Conservation (phyloP, 371 early-diverging fungal genomes). For the Capniomyces stellatus region DNA sequence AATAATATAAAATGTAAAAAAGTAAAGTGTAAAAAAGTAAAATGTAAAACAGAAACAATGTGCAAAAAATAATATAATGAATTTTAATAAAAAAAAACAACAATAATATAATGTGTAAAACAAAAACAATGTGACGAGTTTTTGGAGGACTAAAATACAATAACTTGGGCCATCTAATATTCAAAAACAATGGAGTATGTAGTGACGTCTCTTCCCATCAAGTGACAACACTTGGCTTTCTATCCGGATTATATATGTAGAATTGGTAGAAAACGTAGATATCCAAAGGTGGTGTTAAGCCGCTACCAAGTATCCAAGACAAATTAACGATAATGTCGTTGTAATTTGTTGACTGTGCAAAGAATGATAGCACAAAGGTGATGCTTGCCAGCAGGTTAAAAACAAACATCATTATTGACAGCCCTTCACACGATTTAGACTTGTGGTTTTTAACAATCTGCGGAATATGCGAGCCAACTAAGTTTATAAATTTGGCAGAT, state of each 20-base stretch:
- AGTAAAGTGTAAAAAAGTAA: too few species aligned
- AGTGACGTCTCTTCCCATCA: too few species aligned
- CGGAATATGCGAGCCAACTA: slow-evolving; percentile 46
- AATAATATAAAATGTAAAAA: too few species aligned
- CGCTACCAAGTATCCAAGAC: slow-evolving; percentile 41
- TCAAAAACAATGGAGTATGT: too few species aligned
- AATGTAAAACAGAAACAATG: too few species aligned
- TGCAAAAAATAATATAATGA: too few species aligned
- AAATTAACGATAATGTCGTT: slow-evolving; percentile 36
- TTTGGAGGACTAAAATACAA: too few species aligned
- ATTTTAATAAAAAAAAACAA: too few species aligned
- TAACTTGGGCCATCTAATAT: too few species aligned
- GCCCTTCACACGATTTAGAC: slow-evolving; percentile 50
- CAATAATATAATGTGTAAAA: too few species aligned
- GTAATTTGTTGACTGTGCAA: slow-evolving; percentile 35
- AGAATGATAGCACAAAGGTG: slow-evolving; percentile 41
- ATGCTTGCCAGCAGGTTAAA: slow-evolving; percentile 65
- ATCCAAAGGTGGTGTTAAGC: neutral
- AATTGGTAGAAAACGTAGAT: neutral
- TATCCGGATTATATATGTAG: neutral
- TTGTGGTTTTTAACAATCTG: slow-evolving; percentile 61
- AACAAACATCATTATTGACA: slow-evolving; percentile 63
- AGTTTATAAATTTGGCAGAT: slow-evolving; percentile 32
- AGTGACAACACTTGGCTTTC: too few species aligned
- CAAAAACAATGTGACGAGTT: too few species aligned